Conservation (phyloP, 352 stramenopile species). For the Phytopythium helicoides region DNA sequence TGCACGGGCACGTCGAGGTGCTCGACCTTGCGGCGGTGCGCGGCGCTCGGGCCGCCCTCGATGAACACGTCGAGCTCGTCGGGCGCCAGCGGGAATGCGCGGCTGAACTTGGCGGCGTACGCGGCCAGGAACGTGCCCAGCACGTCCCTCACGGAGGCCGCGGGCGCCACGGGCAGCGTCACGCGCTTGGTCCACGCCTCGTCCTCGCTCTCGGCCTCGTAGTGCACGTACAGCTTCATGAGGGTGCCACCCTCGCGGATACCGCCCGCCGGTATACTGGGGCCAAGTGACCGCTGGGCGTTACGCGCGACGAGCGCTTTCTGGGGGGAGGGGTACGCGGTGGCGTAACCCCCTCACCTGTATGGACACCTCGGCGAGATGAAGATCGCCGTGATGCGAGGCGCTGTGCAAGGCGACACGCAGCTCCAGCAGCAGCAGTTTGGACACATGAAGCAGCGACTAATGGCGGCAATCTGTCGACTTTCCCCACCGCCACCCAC, state of each 20-base stretch:
- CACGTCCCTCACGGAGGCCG: slow-evolving; percentile 36
- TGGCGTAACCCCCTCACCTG: too few relatives aligned
- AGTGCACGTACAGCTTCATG: slow-evolving; percentile 73
- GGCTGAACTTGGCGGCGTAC: slow-evolving; percentile 43
- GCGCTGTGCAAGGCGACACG: too few relatives aligned
- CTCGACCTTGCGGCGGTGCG: slow-evolving; percentile 15
- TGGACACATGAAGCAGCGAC: too few relatives aligned
- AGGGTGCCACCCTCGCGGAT: too few relatives aligned
- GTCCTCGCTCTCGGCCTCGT: slow-evolving; percentile 26
- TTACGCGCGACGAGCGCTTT: too few relatives aligned
- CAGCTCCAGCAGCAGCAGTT: too few relatives aligned
- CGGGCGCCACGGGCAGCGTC: slow-evolving; percentile 23
- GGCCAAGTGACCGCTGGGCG: too few relatives aligned
- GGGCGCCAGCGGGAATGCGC: slow-evolving; percentile 14
- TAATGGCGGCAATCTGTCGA: too few relatives aligned
- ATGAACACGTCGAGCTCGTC: slow-evolving; percentile 38
- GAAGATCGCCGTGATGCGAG: too few relatives aligned
- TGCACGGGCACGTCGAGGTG: slow-evolving; percentile 21
- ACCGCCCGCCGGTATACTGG: neutral
- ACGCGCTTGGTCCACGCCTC: slow-evolving; percentile 57
- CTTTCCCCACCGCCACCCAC: too few relatives aligned
- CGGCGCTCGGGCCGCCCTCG: slow-evolving; percentile 22
- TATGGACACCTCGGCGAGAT: too few relatives aligned
- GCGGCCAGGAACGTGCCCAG: slow-evolving; percentile 33
- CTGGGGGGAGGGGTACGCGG: too few relatives aligned